Evolutionary conservation across 208 protist species (phyloP).

Genomic region (Leishmania tropica): DNA sequence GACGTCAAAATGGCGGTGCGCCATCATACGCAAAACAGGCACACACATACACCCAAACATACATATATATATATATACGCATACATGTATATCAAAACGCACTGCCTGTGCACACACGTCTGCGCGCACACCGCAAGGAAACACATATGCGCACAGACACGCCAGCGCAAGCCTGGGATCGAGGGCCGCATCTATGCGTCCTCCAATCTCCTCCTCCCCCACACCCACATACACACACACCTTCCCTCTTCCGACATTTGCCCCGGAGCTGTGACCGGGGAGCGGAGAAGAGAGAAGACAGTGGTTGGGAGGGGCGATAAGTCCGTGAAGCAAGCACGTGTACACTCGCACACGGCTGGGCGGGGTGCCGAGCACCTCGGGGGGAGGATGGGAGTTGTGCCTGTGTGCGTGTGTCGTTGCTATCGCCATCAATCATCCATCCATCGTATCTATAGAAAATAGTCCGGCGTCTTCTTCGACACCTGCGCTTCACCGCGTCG

Average conservation of each 20-base stretch:
- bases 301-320: background rate
- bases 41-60: conserved; percentile 23
- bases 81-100: background rate
- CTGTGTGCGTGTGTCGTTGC: background rate
- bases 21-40: background rate
- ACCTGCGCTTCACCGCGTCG: conserved; percentile 97
- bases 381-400: background rate
- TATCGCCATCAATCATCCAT: background rate
- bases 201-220: background rate
- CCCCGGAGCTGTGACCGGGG: background rate
- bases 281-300: background rate
- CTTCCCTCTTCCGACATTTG: background rate
- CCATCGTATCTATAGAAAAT: conserved; percentile 78
- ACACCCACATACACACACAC: background rate
- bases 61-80: background rate
- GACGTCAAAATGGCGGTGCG: background rate
- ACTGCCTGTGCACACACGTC: background rate
- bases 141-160: background rate
- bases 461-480: conserved; percentile 98
- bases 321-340: background rate
- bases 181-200: background rate
- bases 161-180: background rate
- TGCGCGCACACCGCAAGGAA: background rate
- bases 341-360: background rate
- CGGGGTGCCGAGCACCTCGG: background rate